These are phyloP conservation scores for Podaxis carcinomalis DNA, from an alignment of 768 basidiomycete genomes.

Conservation along the genomic window DNA sequence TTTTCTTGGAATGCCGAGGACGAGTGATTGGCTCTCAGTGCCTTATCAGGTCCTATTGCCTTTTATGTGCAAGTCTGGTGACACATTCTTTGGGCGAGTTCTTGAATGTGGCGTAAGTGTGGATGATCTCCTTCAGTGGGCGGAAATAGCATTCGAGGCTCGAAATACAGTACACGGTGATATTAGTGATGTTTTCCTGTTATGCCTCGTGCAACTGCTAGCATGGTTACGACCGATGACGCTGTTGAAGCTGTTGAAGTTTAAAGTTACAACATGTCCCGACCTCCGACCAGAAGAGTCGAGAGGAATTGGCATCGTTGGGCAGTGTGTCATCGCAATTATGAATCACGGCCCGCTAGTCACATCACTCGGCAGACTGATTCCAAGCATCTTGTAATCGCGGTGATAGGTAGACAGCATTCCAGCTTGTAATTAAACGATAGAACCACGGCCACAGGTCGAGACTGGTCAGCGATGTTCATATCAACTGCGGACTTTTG, in stretches of 20 bases:
- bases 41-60: slow-evolving; percentile 9
- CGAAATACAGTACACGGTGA: background rate
- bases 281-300: background rate
- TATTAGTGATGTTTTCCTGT: background rate
- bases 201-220: background rate
- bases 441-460: background rate
- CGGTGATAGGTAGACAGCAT: background rate
- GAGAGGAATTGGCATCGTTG: background rate
- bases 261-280: background rate
- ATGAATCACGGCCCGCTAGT: background rate
- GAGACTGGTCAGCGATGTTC: background rate
- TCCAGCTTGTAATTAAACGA: background rate
- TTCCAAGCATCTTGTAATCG: background rate
- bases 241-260: background rate
- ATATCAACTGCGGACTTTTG: slow-evolving; percentile 4
- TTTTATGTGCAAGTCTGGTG: background rate
- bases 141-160: background rate
- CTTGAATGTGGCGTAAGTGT: background rate
- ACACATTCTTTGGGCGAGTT: background rate
- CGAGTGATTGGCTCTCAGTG: slow-evolving; percentile 4
- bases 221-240: background rate
- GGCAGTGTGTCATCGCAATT: background rate
- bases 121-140: background rate
- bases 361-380: background rate
- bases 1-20: background rate